Evolutionary conservation across 768 basidiomycete genomes (phyloP), one percentile per base, ranked within the genome.

Genomic region (Daedaleopsis sinensis): DNA sequence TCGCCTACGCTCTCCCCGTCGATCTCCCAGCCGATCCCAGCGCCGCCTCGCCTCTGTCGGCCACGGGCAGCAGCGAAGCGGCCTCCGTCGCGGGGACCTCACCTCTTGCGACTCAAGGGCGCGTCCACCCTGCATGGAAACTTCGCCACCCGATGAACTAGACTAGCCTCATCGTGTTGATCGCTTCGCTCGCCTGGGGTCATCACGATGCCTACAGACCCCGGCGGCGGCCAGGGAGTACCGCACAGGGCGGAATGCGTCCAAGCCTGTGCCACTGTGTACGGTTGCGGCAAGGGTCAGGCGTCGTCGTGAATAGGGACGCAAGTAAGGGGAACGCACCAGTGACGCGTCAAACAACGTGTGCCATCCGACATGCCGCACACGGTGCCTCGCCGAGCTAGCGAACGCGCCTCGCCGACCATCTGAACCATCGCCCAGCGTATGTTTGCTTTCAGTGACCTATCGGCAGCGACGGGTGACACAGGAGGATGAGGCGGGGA

Each of bases 1-100:
- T 59, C 58, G 58, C 52, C 19, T 46, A 23, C 21, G 55, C 23
- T 49, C 55, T 37, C 57, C 57, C 47, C 56, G 48, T 46, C 55
- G 55, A 47, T 48, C 55, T 36, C n/a, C 23, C 27, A 21, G 47
- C n/a, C 55, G 21, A 16, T 49, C 18, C 39, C 39, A 18, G 18
- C 11, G 39, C 3, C n/a, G n/a, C n/a, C n/a, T n/a, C n/a, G n/a
- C 5, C 18, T 12, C 39, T 42, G 39, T 10, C 15, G 35, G 19
- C 37, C 35, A 38, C 36, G 4, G 24, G 12, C 5, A 21, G 21
- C 19, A 13, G 19, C 21, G 47, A 49, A 24, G 47, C 27, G 27
- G 27, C 27, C 27, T 32, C 27, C 27, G 27, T 32, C 27, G 47
- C 47, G 23, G 21, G 21, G 47, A 23, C 10, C 47, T 0, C 23